Evolutionary conservation across 106 monocot genomes (phyloP).

Genomic region (Narthecium ossifragum): DNA sequence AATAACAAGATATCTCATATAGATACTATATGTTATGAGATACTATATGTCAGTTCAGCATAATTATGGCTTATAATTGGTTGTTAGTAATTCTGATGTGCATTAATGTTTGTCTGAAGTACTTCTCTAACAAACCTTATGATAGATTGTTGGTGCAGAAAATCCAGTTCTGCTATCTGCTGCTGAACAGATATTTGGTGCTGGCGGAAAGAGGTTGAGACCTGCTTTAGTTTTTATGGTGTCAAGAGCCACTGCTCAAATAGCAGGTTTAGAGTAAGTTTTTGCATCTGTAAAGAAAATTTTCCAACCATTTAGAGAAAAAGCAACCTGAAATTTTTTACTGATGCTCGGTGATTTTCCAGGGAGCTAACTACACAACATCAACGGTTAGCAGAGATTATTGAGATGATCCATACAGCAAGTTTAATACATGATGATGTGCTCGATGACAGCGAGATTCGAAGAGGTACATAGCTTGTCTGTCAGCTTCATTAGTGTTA

Average conservation of each 20-base stretch:
- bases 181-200: slow-evolving; percentile 96
- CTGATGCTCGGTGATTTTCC: no score
- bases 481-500: not conserved
- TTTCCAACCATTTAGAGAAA: not conserved
- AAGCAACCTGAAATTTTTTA: not conserved
- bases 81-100: no score
- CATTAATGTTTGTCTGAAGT: slow-evolving; percentile 5
- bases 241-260: slow-evolving; percentile 79
- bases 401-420: slow-evolving; percentile 99
- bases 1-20: no score
- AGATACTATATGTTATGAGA: no score
- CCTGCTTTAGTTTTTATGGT: slow-evolving; percentile 92
- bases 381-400: slow-evolving; percentile 91
- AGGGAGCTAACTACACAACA: slow-evolving; percentile 78
- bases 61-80: no score
- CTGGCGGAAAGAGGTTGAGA: slow-evolving; percentile 93
- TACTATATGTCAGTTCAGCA: no score
- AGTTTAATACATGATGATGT: slow-evolving; percentile 99
- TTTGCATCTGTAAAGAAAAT: not conserved
- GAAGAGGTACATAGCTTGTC: slow-evolving; percentile 62
- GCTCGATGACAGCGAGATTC: slow-evolving; percentile 80
- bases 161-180: slow-evolving; percentile 89
- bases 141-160: slow-evolving; percentile 91
- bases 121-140: slow-evolving; percentile 15
- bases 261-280: slow-evolving; percentile 72